Percentiles rank a stretch among this genome's conserved stretches.
These are phyloP conservation scores for Pseudogymnoascus sp. DNA, from an alignment of 2,329 filamentous ascomycete species.

Conservation along the genomic window DNA sequence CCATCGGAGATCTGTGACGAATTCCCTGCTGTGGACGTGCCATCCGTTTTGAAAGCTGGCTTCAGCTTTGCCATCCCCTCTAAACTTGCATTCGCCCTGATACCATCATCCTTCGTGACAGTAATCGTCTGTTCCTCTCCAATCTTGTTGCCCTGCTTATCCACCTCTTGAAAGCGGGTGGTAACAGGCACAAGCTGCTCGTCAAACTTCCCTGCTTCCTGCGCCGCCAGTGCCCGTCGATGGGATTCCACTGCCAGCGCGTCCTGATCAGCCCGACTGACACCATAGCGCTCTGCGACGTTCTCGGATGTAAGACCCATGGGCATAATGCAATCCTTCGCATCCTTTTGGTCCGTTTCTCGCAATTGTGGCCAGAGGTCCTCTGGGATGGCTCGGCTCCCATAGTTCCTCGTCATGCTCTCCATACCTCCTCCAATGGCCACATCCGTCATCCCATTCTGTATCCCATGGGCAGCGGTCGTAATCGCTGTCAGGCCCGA, in stretches of 20 bases:
- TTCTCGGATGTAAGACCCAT: slow-evolving; percentile 92
- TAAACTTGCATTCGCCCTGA: slow-evolving; percentile 57
- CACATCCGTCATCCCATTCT: slow-evolving; percentile 61
- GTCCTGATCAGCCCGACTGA: slow-evolving; percentile 72
- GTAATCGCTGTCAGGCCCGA: slow-evolving; percentile 73
- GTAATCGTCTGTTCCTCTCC: slow-evolving; percentile 55
- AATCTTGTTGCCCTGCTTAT: slow-evolving; percentile 51
- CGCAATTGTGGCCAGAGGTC: slow-evolving; percentile 70
- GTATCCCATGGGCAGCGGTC: slow-evolving; percentile 65
- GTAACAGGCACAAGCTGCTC: slow-evolving; percentile 73
- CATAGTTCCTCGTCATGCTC: slow-evolving; percentile 93
- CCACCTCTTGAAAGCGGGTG: slow-evolving; percentile 58
- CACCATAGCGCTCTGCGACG: slow-evolving; percentile 68
- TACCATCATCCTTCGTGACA: slow-evolving; percentile 74
- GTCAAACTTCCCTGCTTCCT: slow-evolving; percentile 62
- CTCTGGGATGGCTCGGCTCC: slow-evolving; percentile 71
- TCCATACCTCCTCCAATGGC: slow-evolving; percentile 90
- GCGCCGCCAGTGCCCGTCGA: slow-evolving; percentile 62
- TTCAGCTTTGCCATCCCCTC: slow-evolving; percentile 74
- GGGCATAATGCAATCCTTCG: slow-evolving; percentile 81
- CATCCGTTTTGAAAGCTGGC: slow-evolving; percentile 71
- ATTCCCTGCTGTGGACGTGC: slow-evolving; percentile 79
- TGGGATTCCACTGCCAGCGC: slow-evolving; percentile 72
- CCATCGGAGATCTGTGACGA: slow-evolving; percentile 80
- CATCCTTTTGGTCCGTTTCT: slow-evolving; percentile 58